Base-by-base conservation (phyloP, 2,329 filamentous ascomycete species). In the Venturia pyrina region DNA sequence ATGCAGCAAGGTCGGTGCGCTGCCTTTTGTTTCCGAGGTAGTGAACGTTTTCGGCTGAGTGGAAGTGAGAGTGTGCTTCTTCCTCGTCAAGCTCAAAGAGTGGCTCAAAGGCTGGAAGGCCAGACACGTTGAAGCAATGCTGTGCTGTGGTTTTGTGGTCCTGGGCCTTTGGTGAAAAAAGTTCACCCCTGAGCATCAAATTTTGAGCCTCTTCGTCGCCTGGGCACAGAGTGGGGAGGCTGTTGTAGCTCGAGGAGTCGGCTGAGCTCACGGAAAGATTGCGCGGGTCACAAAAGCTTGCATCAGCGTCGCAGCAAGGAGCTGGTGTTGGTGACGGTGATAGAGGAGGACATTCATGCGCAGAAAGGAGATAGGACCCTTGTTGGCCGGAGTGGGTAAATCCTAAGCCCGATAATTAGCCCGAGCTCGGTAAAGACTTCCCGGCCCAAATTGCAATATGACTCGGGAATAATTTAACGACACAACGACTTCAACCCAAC, bases 51-150 rank as follows among this genome's bases (percentile, higher is more conserved):
- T 83, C 79, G 68, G 84, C 81, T 70, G 92, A 88, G 73, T 90
- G 86, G 69, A 10, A 96, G 83, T 85, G 84, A 75, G 86, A 88
- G 72, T 96, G 91, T 74, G 95, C 91, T 83, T 96, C 91, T 72
- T 96, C 93, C 0, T 90, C 92, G 75, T 96, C 93, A 66, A 96
- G 83, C 72, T 96, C 92, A 32, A 93, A 95, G 70, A 96, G 86
- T 70, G 91, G 89, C 76, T 96, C 90, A 71, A 96, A 96, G 10
- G 83, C 81, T 34, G 89, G 88, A 40, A 95, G 82, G 32, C 84
- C 84, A 78, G 67, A 62, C 43, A 82, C 79, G 70, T 81, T 78
- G 66, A 78, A 76, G 70, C 83, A 79, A 70, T 81, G 77, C 66
- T 73, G 43, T 63, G 74, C 71, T 62, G 73, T 74, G 53, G 77